Evolutionary conservation across 257 asterid species (phyloP).

Genomic region (Paulownia fortunei): DNA sequence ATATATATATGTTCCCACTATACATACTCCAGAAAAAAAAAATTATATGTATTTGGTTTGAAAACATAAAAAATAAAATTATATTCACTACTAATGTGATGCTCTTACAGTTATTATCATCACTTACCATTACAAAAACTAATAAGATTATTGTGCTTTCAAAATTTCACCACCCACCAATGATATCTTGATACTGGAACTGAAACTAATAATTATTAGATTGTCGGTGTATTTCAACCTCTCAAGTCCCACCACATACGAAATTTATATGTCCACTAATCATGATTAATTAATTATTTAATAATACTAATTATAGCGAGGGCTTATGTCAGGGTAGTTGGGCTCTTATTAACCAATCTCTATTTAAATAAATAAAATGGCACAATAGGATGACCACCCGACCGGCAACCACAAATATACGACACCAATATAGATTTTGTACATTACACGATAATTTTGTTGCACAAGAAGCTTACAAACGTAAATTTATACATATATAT

Average conservation of each 20-base stretch:
- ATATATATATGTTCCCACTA: too few relatives aligned
- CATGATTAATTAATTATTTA: conserved; percentile 32
- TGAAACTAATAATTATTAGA: conserved; percentile 1
- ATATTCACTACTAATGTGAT: too few relatives aligned
- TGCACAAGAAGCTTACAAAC: background rate
- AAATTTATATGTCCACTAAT: conserved; percentile 6
- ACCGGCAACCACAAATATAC: conserved; percentile 29
- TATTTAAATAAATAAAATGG: conserved; percentile 18
- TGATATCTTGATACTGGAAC: background rate
- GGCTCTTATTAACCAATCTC: conserved; percentile 35
- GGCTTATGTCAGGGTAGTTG: conserved; percentile 48
- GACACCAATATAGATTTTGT: conserved; percentile 22
- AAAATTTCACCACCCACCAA: background rate
- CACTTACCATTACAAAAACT: background rate
- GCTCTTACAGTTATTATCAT: background rate
- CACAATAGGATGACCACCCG: background rate
- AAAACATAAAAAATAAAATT: too few relatives aligned
- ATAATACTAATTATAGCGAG: conserved; percentile 7
- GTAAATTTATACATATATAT: background rate
- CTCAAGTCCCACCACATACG: background rate
- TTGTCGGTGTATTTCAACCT: conserved; percentile 29
- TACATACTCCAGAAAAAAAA: too few relatives aligned
- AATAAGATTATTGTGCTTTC: background rate
- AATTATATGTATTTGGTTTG: too few relatives aligned
- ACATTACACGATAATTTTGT: background rate